Conservation (phyloP, 805 yeast genomes). For the Ogataea wickerhamii region DNA sequence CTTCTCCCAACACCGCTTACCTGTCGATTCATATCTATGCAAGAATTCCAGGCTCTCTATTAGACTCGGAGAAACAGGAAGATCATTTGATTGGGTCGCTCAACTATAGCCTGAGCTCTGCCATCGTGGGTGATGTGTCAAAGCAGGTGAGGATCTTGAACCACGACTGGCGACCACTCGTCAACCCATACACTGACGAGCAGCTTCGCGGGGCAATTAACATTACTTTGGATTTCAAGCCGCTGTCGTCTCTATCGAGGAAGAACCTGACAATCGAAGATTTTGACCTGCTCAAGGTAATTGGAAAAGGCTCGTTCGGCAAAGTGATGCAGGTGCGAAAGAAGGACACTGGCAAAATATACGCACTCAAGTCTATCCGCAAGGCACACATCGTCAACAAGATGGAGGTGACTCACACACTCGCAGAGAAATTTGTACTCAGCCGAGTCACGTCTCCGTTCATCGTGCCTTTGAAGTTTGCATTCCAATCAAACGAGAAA, state of each 20-base stretch:
- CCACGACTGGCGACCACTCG: constrained; percentile 50
- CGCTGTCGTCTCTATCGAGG: constrained; percentile 36
- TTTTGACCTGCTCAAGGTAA: constrained; percentile 88
- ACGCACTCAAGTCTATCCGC: constrained; percentile 90
- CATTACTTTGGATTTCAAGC: constrained; percentile 33
- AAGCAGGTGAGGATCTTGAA: constrained; percentile 56
- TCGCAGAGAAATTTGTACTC: constrained; percentile 93
- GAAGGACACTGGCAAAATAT: constrained; percentile 90
- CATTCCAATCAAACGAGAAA: constrained; percentile 96
- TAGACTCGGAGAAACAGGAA: constrained; percentile 39
- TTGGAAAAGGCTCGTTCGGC: constrained; percentile 97
- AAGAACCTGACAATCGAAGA: constrained; percentile 82
- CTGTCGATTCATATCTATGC: constrained; percentile 77
- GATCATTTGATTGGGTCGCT: constrained; percentile 77
- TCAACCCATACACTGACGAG: constrained; percentile 32
- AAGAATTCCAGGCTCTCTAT: constrained; percentile 64
- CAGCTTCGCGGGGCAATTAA: constrained; percentile 38
- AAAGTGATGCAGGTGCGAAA: constrained; percentile 98
- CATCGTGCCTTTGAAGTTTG: constrained; percentile 92
- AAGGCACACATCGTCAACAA: constrained; percentile 92
- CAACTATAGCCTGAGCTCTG: constrained; percentile 47
- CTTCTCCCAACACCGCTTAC: constrained; percentile 40
- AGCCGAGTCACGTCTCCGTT: constrained; percentile 93
- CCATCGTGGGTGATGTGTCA: constrained; percentile 24
- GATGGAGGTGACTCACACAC: constrained; percentile 92